A percentile compares a stretch with the other conserved stretches of the same genome.
Conservation (phyloP, 345 rosid species). For the Boechera stricta region DNA sequence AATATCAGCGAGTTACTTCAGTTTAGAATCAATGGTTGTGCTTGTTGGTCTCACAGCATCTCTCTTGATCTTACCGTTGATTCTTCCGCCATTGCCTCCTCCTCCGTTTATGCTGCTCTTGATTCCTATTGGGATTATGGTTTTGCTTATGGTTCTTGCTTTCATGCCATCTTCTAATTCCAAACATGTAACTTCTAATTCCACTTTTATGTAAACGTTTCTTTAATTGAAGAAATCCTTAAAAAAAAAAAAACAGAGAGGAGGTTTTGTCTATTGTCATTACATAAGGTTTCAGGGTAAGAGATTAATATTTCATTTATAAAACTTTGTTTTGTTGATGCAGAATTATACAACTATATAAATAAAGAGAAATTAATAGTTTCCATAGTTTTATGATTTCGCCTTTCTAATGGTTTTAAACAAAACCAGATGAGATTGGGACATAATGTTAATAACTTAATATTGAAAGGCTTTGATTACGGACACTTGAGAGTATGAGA, state of each 20-base stretch:
- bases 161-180: constrained; percentile 64
- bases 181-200: constrained; percentile 37
- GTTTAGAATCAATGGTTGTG: constrained; percentile 64
- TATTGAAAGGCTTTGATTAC: neutral
- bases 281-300: constrained; percentile 23
- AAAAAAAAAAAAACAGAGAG: neutral
- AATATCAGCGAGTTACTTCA: constrained; percentile 57
- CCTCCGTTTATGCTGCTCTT: constrained; percentile 82
- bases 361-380: neutral
- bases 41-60: constrained; percentile 70
- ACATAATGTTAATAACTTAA: neutral
- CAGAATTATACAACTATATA: constrained; percentile 12
- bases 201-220: constrained; percentile 36
- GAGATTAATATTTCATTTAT: constrained; percentile 31
- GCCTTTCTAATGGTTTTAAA: neutral
- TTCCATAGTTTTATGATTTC: neutral
- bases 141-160: constrained; percentile 70
- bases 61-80: constrained; percentile 73
- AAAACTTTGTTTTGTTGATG: constrained; percentile 19
- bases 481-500: neutral
- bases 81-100: constrained; percentile 85
- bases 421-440: neutral
- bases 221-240: constrained; percentile 23
- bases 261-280: constrained; percentile 27
- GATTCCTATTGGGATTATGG: constrained; percentile 74